Evolutionary conservation across 129 eudicot species (phyloP), one percentile per base, ranked within the genome.

Genomic region (Sambucus nigra): DNA sequence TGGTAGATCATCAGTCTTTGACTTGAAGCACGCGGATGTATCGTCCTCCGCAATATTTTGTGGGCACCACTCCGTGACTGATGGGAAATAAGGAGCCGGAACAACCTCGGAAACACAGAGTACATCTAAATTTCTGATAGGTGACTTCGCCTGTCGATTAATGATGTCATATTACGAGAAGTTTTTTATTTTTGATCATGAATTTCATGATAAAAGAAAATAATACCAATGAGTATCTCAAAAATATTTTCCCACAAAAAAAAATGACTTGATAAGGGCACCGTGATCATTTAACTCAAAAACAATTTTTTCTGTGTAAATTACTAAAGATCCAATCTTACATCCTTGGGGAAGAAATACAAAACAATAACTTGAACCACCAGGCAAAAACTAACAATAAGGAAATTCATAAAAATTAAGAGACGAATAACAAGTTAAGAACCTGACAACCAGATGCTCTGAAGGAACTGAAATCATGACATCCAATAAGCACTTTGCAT

Each of bases 361-460:
- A 29, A 4, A 4, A 4, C 4, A 29, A 29, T 4, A 29, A 29
- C 35, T 29, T 3, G 35, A 29, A 8, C 8, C 42, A 35, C 42
- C 13, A 7, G 42, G 42, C 42, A 35, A 35, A 42, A 11, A 15
- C 14, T 19, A 42, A 42, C 47, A 42, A 28, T 11, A 28, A 25
- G 6, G 23, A 14, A 8, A 57, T 5, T 4, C 27, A 26, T 10
- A 1, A 11, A 25, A 21, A n/a, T 23, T 26, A 25, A n/a, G 31
- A 19, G 29, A 28, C 25, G 14, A 32, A 14, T 15, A 26, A 38
- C 38, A 5, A 64, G 38, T 32, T 49, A 65, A 48, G 46, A 61
- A 86, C 99, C 99, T 86, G 87, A 63, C 99, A 92, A 55, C 69
- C 89, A 65, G 94, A 62, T 16, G 94, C 95, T 56, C 99, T 78